Evolutionary conservation across 306 rosid species (phyloP).

Genomic region (Lotus japonicus): DNA sequence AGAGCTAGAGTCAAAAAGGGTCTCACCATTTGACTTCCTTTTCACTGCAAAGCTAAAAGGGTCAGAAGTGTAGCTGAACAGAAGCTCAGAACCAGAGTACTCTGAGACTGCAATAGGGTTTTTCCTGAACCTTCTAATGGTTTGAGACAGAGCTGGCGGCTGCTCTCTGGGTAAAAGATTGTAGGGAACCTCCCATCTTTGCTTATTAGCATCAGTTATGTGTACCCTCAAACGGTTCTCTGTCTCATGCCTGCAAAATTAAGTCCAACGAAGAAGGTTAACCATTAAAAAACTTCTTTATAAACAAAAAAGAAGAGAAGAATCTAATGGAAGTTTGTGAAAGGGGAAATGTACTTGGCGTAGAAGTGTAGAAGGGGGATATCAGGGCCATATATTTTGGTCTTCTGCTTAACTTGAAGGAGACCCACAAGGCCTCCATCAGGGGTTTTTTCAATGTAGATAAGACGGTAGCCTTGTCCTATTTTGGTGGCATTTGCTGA

Average conservation of each 20-base stretch:
- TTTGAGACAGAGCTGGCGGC: constrained; percentile 48
- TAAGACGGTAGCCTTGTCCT: constrained; percentile 76
- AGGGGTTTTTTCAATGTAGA: constrained; percentile 57
- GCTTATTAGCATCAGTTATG: constrained; percentile 70
- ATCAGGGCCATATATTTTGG: constrained; percentile 71
- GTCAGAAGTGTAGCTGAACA: constrained; percentile 62
- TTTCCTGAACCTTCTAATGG: constrained; percentile 34
- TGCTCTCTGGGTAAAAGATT: constrained; percentile 66
- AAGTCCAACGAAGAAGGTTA: neutral
- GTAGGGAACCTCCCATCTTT: constrained; percentile 95
- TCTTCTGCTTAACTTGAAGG: constrained; percentile 49
- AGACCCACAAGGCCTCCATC: constrained; percentile 72
- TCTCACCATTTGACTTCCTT: constrained; percentile 72
- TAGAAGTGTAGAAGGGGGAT: constrained; percentile 65
- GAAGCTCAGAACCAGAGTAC: constrained; percentile 57
- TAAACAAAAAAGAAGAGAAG: neutral
- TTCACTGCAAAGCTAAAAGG: constrained; percentile 74
- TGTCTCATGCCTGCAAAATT: constrained; percentile 60
- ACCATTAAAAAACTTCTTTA: too few species aligned
- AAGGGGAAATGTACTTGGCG: constrained; percentile 44
- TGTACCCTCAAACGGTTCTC: constrained; percentile 81
- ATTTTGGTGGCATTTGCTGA: constrained; percentile 34
- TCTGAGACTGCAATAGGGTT: constrained; percentile 43
- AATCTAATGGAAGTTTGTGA: neutral
- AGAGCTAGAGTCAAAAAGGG: constrained; percentile 58